Conservation (phyloP, 768 basidiomycete species). For the Phaffia australis region DNA sequence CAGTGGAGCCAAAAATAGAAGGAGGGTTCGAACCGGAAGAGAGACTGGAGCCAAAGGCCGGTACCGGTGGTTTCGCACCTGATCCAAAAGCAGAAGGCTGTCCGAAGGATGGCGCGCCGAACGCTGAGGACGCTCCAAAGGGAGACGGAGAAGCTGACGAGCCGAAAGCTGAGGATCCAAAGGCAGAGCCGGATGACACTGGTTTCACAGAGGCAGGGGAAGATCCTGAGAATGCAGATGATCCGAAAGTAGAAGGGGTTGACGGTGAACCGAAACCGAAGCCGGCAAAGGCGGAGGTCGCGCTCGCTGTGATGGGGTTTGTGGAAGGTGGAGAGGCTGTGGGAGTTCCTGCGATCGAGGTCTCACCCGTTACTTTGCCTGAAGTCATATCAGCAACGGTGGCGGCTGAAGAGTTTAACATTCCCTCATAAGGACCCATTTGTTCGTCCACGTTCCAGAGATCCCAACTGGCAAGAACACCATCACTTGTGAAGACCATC, state of each 20-base stretch:
- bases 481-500: conserved; percentile 37
- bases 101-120: not conserved
- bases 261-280: conserved; percentile 5
- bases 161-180: conserved; percentile 7
- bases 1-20: too few relatives aligned
- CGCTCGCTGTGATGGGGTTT: not conserved
- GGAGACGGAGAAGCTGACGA: conserved; percentile 1
- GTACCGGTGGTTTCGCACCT: too few relatives aligned
- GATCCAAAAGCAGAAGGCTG: too few relatives aligned
- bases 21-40: too few relatives aligned
- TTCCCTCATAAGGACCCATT: conserved; percentile 32
- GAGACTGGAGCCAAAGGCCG: too few relatives aligned
- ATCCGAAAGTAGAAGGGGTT: not conserved
- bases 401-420: conserved; percentile 28
- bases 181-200: not conserved
- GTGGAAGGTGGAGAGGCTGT: conserved; percentile 4
- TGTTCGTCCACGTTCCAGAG: conserved; percentile 30
- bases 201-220: not conserved
- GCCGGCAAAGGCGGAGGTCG: conserved; percentile 3
- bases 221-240: conserved; percentile 13
- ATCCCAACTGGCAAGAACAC: conserved; percentile 37
- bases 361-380: not conserved
- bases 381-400: not conserved
- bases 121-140: conserved; percentile 7
- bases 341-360: conserved; percentile 9